These are phyloP conservation scores for Ganoderma leucocontextum DNA, from an alignment of 1,284 basidiomycete genomes.

Conservation along the genomic window DNA sequence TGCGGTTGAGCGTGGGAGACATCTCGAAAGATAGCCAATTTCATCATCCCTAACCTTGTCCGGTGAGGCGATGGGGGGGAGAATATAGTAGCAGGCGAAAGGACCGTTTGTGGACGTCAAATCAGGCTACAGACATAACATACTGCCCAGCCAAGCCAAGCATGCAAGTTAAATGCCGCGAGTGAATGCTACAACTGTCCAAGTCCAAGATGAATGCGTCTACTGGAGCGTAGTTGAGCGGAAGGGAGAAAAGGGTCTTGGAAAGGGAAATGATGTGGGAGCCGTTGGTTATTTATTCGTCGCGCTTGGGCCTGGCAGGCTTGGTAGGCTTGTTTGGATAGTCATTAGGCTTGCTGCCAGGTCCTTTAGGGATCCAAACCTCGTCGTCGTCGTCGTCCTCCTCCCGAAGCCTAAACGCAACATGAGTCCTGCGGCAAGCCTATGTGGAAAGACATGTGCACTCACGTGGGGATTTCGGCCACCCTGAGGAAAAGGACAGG, in stretches of 20 bases:
- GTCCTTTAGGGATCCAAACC: slow-evolving; percentile 2
- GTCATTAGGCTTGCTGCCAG: background rate
- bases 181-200: background rate
- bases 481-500: background rate
- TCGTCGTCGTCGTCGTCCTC: background rate
- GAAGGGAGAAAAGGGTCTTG: background rate
- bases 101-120: background rate
- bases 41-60: background rate
- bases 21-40: background rate
- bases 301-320: background rate
- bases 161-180: background rate
- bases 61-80: background rate
- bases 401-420: background rate
- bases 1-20: slow-evolving; percentile 8
- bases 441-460: background rate
- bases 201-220: background rate
- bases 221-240: background rate
- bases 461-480: background rate
- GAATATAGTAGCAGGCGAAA: background rate
- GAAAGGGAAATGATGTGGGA: background rate
- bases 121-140: background rate
- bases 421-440: background rate
- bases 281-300: background rate
- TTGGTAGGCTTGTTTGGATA: background rate
- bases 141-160: background rate